These are phyloP conservation scores for Cladophialophora exuberans DNA, from an alignment of 2,329 filamentous ascomycete species.

Conservation along the genomic window DNA sequence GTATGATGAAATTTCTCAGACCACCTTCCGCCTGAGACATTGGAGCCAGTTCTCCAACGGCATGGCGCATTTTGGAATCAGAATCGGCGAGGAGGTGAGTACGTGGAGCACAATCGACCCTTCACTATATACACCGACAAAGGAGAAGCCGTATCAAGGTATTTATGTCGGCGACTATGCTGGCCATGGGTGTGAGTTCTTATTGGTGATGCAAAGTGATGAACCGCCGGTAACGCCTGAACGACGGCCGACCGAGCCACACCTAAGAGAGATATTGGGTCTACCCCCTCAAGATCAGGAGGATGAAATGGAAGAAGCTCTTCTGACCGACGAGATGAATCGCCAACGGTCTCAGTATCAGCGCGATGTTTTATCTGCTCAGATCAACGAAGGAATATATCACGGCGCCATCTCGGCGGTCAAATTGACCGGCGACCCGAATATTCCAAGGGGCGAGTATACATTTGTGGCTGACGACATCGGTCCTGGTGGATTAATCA, in stretches of 20 bases:
- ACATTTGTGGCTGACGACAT: constrained; percentile 82
- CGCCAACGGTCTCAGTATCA: constrained; percentile 3
- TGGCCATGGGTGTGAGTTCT: constrained; percentile 84
- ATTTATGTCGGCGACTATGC: constrained; percentile 94
- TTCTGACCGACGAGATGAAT: background rate
- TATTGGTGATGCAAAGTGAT: constrained; percentile 78
- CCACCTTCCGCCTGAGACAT: constrained; percentile 72
- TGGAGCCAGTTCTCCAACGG: constrained; percentile 70
- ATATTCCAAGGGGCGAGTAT: constrained; percentile 83
- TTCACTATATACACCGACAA: constrained; percentile 76
- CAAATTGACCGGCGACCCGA: constrained; percentile 89
- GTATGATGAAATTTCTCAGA: constrained; percentile 66
- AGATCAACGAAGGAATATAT: constrained; percentile 21
- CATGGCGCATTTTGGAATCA: constrained; percentile 39
- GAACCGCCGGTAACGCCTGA: constrained; percentile 48
- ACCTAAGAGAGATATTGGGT: constrained; percentile 13
- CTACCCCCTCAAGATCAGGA: constrained; percentile 1
- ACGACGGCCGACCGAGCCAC: constrained; percentile 37
- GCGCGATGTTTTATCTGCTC: background rate
- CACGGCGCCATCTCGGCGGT: constrained; percentile 75
- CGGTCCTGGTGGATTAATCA: constrained; percentile 65
- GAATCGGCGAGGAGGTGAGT: constrained; percentile 57
- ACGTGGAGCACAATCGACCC: constrained; percentile 76
- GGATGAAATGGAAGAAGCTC: constrained; percentile 3
- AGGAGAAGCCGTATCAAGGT: constrained; percentile 79